phyloP scores from a whole-genome alignment of 2,329 filamentous ascomycete genomes.

The Verticillium dahliae region DNA sequence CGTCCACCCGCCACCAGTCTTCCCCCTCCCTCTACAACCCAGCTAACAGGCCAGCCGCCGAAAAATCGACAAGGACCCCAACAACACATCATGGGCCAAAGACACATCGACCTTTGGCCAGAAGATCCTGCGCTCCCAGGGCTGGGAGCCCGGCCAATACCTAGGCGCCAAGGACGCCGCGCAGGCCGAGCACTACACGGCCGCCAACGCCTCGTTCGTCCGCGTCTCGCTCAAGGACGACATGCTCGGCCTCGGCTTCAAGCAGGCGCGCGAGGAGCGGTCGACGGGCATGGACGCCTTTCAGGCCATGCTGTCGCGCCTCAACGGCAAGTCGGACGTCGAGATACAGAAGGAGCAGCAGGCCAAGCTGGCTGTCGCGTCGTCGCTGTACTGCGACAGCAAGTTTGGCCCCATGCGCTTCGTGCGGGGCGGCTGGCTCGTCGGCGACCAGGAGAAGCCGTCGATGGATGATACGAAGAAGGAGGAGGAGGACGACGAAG shows the following conservation, averaged over 20 bases:
- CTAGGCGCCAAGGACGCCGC: conserved; percentile 72
- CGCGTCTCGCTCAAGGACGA: conserved; percentile 84
- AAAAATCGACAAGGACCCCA: conserved; percentile 85
- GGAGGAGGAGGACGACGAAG: conserved; percentile 17
- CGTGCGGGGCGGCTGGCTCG: conserved; percentile 71
- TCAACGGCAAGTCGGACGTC: conserved; percentile 83
- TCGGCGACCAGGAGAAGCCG: conserved; percentile 50
- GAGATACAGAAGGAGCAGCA: conserved; percentile 64
- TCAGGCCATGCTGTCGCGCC: conserved; percentile 74
- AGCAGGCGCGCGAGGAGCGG: conserved; percentile 65
- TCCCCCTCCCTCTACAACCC: background rate
- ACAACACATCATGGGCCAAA: conserved; percentile 89
- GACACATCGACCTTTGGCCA: conserved; percentile 81
- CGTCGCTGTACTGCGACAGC: conserved; percentile 65
- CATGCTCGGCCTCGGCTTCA: conserved; percentile 81
- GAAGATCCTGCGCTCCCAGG: conserved; percentile 79
- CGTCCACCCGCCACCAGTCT: background rate
- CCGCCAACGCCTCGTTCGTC: conserved; percentile 79
- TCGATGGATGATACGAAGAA: conserved; percentile 23
- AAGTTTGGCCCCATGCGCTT: conserved; percentile 81
- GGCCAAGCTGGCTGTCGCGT: conserved; percentile 61
- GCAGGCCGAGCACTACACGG: conserved; percentile 70
- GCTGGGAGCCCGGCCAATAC: conserved; percentile 81
- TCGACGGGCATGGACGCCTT: conserved; percentile 84
- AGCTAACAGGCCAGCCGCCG: conserved; percentile 25